Conservation (phyloP, 2,329 filamentous ascomycete species). For the Knufia petricola region DNA sequence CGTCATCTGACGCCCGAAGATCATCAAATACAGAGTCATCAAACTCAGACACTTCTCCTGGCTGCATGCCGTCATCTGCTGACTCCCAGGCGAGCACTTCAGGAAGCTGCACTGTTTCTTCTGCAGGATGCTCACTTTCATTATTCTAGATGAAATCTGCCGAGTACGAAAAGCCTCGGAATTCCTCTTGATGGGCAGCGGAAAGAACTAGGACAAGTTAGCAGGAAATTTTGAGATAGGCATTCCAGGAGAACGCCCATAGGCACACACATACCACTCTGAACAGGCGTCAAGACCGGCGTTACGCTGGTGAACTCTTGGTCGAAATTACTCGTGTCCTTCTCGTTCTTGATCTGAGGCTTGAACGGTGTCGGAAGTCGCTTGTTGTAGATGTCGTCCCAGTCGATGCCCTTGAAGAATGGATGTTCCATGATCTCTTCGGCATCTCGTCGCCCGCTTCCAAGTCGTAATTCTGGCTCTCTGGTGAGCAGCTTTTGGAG, state of each 20-base stretch:
- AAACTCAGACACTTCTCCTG: background rate
- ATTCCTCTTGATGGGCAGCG: conserved; percentile 98
- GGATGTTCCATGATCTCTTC: conserved; percentile 98
- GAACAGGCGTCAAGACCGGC: conserved; percentile 89
- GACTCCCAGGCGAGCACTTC: background rate
- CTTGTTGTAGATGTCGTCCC: conserved; percentile 98
- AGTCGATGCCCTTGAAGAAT: conserved; percentile 96
- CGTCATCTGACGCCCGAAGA: too few species aligned
- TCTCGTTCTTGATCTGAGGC: conserved; percentile 79
- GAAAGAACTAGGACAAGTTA: conserved; percentile 60
- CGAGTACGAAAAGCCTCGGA: conserved; percentile 96
- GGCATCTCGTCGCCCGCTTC: conserved; percentile 89
- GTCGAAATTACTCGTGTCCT: conserved; percentile 99
- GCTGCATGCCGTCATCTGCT: background rate
- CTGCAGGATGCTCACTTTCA: background rate
- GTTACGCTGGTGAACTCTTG: conserved; percentile 98
- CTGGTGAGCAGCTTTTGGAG: conserved; percentile 93
- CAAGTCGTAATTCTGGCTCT: conserved; percentile 85
- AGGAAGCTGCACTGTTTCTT: background rate
- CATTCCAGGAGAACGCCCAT: conserved; percentile 19
- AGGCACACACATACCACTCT: conserved; percentile 64
- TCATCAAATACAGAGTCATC: too few species aligned
- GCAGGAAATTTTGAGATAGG: conserved; percentile 7
- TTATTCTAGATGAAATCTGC: conserved; percentile 64
- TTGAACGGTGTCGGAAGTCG: conserved; percentile 79